Percentiles rank a stretch among this genome's conserved stretches.
Conservation (phyloP, 2,329 filamentous ascomycete species). For the Colletotrichum liaoningense region DNA sequence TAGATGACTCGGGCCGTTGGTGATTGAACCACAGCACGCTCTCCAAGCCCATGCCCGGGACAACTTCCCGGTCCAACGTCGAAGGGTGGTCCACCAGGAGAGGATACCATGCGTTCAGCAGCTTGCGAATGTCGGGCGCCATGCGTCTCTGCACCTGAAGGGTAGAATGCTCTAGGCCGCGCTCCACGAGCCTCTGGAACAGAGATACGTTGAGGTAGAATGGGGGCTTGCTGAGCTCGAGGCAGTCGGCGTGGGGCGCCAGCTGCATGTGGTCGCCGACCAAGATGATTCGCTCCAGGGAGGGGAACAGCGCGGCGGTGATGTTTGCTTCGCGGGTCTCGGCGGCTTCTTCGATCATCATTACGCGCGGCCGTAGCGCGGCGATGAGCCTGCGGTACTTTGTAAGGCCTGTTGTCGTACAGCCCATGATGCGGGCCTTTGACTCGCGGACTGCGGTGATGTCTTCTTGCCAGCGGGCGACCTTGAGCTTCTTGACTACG, state of each 20-base stretch:
- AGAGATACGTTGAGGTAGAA: conserved; percentile 79
- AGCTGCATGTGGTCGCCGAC: conserved; percentile 87
- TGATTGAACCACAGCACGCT: conserved; percentile 55
- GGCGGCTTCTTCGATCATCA: conserved; percentile 84
- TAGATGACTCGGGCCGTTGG: conserved; percentile 71
- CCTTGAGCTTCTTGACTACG: conserved; percentile 63
- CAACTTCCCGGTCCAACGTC: conserved; percentile 45
- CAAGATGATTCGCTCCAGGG: conserved; percentile 64
- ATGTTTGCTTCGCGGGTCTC: conserved; percentile 77
- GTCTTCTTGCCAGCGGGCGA: conserved; percentile 70
- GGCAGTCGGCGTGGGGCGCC: conserved; percentile 74
- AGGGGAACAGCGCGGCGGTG: conserved; percentile 61
- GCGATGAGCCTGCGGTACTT: conserved; percentile 81
- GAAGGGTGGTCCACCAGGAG: conserved; percentile 55
- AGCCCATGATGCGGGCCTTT: conserved; percentile 65
- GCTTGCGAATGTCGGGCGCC: conserved; percentile 56
- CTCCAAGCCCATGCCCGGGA: conserved; percentile 57
- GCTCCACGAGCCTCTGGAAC: conserved; percentile 81
- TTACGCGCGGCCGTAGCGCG: conserved; percentile 72
- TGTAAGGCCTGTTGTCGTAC: conserved; percentile 83
- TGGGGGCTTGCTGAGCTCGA: conserved; percentile 67
- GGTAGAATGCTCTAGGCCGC: conserved; percentile 71
- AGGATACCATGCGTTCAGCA: conserved; percentile 62
- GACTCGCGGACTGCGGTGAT: conserved; percentile 51
- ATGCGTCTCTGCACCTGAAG: conserved; percentile 76